Conservation (phyloP, 2,329 filamentous ascomycete species). For the Epichloe sylvatica region DNA sequence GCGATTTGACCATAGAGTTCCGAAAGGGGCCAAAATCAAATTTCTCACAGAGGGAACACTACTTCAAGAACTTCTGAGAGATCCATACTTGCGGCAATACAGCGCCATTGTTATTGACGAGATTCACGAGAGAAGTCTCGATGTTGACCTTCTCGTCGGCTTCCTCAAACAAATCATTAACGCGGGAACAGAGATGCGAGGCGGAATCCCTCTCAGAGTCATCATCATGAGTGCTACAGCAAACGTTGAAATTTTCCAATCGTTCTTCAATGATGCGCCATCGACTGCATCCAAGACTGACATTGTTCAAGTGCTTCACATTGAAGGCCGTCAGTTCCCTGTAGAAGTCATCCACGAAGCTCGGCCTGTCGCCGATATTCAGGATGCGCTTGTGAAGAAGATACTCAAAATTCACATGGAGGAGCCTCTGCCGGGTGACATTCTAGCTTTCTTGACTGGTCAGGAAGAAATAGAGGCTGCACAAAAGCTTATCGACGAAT, state of each 20-base stretch:
- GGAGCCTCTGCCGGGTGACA: constrained; percentile 84
- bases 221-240: constrained; percentile 96
- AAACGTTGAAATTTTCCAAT: constrained; percentile 63
- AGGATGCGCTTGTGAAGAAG: constrained; percentile 65
- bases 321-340: constrained; percentile 76
- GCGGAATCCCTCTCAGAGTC: constrained; percentile 67
- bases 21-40: constrained; percentile 75
- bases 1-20: constrained; percentile 77
- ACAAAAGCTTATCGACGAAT: constrained; percentile 68
- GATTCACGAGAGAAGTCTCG: constrained; percentile 89
- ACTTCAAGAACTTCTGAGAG: constrained; percentile 79
- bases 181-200: constrained; percentile 47
- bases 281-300: constrained; percentile 6
- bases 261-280: constrained; percentile 49
- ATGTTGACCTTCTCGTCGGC: constrained; percentile 81
- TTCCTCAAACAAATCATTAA: constrained; percentile 70
- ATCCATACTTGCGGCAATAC: constrained; percentile 71
- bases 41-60: constrained; percentile 95
- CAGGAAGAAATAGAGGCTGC: constrained; percentile 84
- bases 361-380: constrained; percentile 63
- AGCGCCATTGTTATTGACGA: constrained; percentile 89
- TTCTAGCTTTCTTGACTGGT: constrained; percentile 81
- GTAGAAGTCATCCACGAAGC: constrained; percentile 66
- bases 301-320: constrained; percentile 38
- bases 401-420: constrained; percentile 79